Evolutionary conservation across 257 asterid genomes (phyloP).

Genomic region (Fraxinus anomala): DNA sequence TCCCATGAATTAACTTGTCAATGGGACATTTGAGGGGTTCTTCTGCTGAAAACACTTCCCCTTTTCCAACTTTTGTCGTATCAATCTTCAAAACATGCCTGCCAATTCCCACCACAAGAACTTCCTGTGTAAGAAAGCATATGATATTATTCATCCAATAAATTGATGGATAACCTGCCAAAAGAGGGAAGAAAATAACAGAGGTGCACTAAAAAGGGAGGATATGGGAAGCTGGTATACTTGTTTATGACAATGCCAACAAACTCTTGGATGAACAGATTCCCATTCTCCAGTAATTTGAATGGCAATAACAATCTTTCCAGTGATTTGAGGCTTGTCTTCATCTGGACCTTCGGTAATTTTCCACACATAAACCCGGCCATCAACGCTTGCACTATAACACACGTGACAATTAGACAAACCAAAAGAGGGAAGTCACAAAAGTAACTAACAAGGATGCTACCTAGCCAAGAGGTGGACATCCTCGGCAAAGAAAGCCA

Average conservation of each 20-base stretch:
- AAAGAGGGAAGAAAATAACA: conserved; percentile 5
- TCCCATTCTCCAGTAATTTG: conserved; percentile 50
- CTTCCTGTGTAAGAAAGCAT: not conserved
- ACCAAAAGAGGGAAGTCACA: conserved; percentile 12
- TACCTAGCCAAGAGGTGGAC: conserved; percentile 98
- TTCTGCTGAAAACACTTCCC: conserved; percentile 63
- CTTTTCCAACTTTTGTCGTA: conserved; percentile 46
- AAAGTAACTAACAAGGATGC: conserved; percentile 14
- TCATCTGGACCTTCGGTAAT: conserved; percentile 28
- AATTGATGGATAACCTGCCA: conserved; percentile 13
- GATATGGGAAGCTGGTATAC: conserved; percentile 1
- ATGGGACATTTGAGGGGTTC: conserved; percentile 77
- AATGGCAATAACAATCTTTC: conserved; percentile 44
- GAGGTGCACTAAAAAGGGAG: not conserved
- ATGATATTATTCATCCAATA: not conserved
- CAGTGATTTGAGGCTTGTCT: conserved; percentile 48
- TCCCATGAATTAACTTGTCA: conserved; percentile 78
- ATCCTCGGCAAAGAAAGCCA: conserved; percentile 99
- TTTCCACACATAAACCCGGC: conserved; percentile 55
- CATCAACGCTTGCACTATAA: conserved; percentile 57
- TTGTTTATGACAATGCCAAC: conserved; percentile 59
- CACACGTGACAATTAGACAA: conserved; percentile 26
- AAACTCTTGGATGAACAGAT: conserved; percentile 55
- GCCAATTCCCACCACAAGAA: not conserved
- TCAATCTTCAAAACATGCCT: not conserved